Evolutionary conservation across 768 basidiomycete genomes (phyloP), one percentile per base, ranked within the genome.

Genomic region (Collybiopsis luxurians): DNA sequence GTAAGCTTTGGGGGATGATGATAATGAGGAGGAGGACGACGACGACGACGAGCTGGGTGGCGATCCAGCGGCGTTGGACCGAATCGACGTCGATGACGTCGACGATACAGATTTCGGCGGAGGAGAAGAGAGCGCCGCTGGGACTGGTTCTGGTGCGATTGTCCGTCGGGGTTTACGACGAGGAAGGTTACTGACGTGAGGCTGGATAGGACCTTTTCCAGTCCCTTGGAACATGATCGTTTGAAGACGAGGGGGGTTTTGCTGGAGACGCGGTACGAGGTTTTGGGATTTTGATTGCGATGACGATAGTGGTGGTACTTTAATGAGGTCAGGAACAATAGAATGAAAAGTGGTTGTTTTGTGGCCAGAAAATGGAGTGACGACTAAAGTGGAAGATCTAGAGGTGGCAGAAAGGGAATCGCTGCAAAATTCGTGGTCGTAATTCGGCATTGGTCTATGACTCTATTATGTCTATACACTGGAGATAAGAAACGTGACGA

Each of bases 191-290:
- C 39, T 53, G 26, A 42, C 39, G 42, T 53, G 52, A 28, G 52
- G 52, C 40, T 53, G 52, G 6, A 53, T 53, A 10, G 52, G 40
- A 15, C 52, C 52, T 43, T 53, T 53, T 31, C 38, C 38, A 24
- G 23, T 44, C 10, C 26, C 34, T 13, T 23, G 38, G 26, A 23
- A 53, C 50, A 52, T 52, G 31, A 4, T 40, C n/a, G 38, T 17
- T 38, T 24, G 38, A 17, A 52, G 11, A 27, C 21, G 21, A 2
- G 34, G 36, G 2, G 38, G 50, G 23, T 24, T 28, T 6, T 36
- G 19, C 31, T 39, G 50, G 1, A 52, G 50, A 17, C 26, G 31
- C 19, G 23, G 50, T 52, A 10, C 19, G 19, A 30, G n/a, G n/a
- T n/a, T n/a, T n/a, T n/a, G n/a, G n/a, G n/a, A n/a, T n/a, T n/a